Percentiles rank a stretch among this genome's conserved stretches.
phyloP scores from a whole-genome alignment of 441 rosid species.

The Pelargonium australe region DNA sequence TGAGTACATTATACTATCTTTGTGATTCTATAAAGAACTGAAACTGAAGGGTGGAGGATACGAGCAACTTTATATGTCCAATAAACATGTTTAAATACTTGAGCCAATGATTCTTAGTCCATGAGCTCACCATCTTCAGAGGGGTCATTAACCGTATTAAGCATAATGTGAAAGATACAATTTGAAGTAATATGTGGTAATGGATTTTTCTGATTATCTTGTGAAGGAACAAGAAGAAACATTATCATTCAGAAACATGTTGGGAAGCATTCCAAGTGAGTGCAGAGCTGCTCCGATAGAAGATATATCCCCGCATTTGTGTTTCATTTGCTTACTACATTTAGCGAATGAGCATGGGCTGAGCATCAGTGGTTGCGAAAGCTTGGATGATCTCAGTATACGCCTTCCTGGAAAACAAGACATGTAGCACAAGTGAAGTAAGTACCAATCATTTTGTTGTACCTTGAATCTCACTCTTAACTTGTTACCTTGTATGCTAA shows the following conservation, averaged over 20 bases:
- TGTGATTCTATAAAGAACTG: background rate
- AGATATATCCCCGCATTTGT: constrained; percentile 85
- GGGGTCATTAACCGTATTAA: background rate
- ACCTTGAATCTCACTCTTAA: background rate
- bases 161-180: background rate
- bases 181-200: background rate
- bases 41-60: background rate
- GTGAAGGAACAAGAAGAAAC: constrained; percentile 33
- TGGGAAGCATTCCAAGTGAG: constrained; percentile 60
- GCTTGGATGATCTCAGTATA: constrained; percentile 64
- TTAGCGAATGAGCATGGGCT: constrained; percentile 88
- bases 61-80: too few relatives aligned
- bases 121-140: background rate
- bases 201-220: background rate
- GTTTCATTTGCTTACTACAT: constrained; percentile 85
- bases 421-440: background rate
- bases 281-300: constrained; percentile 54
- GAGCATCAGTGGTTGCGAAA: constrained; percentile 40
- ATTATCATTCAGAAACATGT: constrained; percentile 57
- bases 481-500: background rate
- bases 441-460: background rate
- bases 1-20: background rate
- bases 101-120: background rate
- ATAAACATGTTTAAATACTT: background rate
- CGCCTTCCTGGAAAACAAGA: constrained; percentile 27